Evolutionary conservation across 768 basidiomycete species (phyloP).

Genomic region (Astraeus odoratus): DNA sequence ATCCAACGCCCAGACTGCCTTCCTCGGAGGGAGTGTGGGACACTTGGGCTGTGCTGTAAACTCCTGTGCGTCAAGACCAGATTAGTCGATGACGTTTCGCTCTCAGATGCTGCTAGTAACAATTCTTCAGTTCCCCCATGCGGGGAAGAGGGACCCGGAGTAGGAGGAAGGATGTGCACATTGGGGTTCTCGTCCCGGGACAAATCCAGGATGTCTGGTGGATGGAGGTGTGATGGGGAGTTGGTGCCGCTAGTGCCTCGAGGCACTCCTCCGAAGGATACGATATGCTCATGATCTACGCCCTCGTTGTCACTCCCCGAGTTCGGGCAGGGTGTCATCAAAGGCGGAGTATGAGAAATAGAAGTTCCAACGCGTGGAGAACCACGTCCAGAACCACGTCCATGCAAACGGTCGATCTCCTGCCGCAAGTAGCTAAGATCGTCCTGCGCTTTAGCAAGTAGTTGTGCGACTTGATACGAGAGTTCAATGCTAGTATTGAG

Average conservation of each 20-base stretch:
- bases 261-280: too few relatives aligned
- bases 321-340: not conserved
- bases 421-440: not conserved
- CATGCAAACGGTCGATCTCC: not conserved
- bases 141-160: not conserved
- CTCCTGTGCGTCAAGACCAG: too few relatives aligned
- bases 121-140: not conserved
- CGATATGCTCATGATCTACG: too few relatives aligned
- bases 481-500: not conserved
- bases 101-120: not conserved
- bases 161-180: not conserved
- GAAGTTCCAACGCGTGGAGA: not conserved
- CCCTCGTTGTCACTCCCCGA: not conserved
- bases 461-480: not conserved
- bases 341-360: not conserved
- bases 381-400: not conserved
- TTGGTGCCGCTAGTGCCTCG: not conserved
- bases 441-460: conserved; percentile 2
- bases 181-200: not conserved
- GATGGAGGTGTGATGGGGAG: not conserved
- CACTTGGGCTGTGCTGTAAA: too few relatives aligned
- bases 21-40: too few relatives aligned
- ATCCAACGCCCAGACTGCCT: not conserved
- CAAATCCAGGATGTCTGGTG: not conserved
- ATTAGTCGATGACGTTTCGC: not conserved